phyloP scores from a whole-genome alignment of 495 filamentous ascomycete species.

The Hypoxylon perforatum region DNA sequence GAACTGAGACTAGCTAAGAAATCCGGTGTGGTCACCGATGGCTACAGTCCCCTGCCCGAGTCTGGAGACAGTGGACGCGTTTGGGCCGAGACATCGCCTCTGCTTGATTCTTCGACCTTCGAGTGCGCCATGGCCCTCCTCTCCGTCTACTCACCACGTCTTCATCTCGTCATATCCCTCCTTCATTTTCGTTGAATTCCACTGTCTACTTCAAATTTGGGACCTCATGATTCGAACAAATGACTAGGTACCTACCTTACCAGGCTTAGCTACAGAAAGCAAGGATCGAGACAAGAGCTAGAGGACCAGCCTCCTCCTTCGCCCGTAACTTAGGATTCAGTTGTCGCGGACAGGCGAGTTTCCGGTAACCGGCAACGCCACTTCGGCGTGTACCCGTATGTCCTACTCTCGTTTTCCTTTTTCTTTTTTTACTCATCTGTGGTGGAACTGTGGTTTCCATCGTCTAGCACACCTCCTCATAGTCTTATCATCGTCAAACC shows the following conservation, averaged over 20 bases:
- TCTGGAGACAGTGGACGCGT: conserved; percentile 5
- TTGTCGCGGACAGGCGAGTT: not conserved
- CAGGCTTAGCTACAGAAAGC: conserved; percentile 2
- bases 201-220: conserved; percentile 10
- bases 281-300: not conserved
- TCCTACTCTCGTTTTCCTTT: not conserved
- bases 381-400: not conserved
- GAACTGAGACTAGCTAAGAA: not conserved
- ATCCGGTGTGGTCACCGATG: conserved; percentile 5
- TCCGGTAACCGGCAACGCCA: conserved; percentile 1
- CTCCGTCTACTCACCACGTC: conserved; percentile 3
- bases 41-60: not conserved
- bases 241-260: not conserved
- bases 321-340: not conserved
- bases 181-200: not conserved
- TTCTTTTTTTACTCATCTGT: not conserved
- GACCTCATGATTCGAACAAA: not conserved
- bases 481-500: conserved; percentile 10
- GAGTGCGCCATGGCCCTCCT: not conserved
- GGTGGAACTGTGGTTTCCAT: not conserved
- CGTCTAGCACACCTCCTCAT: conserved; percentile 1
- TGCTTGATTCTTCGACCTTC: conserved; percentile 6
- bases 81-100: conserved; percentile 15
- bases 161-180: conserved; percentile 19
- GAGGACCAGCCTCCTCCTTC: not conserved